Evolutionary conservation across 2,329 filamentous ascomycete genomes (phyloP), one percentile per base, ranked within the genome.

Genomic region (Curvularia sp.): DNA sequence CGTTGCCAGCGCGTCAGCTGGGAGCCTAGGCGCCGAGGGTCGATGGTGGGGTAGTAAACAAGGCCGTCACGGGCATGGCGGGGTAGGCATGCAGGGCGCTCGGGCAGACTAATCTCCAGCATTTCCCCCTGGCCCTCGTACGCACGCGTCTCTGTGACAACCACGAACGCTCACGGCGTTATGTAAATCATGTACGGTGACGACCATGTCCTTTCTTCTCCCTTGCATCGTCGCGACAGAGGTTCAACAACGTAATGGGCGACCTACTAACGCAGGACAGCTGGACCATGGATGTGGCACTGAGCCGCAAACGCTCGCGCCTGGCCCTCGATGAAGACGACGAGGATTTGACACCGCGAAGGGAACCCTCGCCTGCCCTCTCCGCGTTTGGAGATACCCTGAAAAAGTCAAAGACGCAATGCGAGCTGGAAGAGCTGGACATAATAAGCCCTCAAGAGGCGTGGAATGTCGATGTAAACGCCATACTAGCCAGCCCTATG

Each of bases 361-460:
- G 66, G 39, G 62, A 65, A 43, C 66, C 66, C 24, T 69, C 69
- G 33, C 67, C 67, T 1, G 59, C 66, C 3, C 58, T 62, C 2
- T 64, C 67, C 9, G 46, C 61, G 4, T 44, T 63, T 20, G 65
- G 63, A 52, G 70, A 75, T 49, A 56, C 67, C 2, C 46, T 77
- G 52, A 78, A 78, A 61, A 66, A 70, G 35, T 73, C 73, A n/a
- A 71, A 63, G 49, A 77, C 74, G 2, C 68, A 74, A 49, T 69
- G 69, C 50, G 76, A 77, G 18, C 53, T 78, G 44, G 76, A 78
- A 35, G 72, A 73, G 55, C 60, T 78, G 47, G 67, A 67, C 22
- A 64, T 77, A 1, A 64, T 75, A 10, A 51, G 59, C 3, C 60
- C 64, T 0, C 61, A 63, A 8, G 67, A 75, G 5, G 73, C 76